phyloP scores from a whole-genome alignment of 352 stramenopile genomes.

The Globisporangium nodosum region DNA sequence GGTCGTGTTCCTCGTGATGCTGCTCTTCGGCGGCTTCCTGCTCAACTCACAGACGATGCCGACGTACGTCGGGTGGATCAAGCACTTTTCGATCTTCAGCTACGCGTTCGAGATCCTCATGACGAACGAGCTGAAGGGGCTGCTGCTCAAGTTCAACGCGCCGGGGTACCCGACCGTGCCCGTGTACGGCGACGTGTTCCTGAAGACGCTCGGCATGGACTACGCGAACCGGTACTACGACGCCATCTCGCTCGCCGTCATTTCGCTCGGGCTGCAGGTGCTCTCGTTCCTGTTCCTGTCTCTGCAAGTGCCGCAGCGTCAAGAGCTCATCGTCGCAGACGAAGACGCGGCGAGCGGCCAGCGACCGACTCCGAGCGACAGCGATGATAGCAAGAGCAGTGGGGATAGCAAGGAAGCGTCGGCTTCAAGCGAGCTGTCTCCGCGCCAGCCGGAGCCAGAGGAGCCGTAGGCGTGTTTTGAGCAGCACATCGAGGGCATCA shows the following conservation, averaged over 20 bases:
- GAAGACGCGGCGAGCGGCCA: background rate
- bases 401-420: background rate
- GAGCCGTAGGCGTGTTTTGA: background rate
- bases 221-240: slow-evolving; percentile 75
- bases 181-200: slow-evolving; percentile 79
- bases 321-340: slow-evolving; percentile 17
- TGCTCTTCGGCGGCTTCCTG: slow-evolving; percentile 85
- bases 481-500: background rate
- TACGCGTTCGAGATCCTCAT: slow-evolving; percentile 87
- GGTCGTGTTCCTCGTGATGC: slow-evolving; percentile 72
- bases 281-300: slow-evolving; percentile 62
- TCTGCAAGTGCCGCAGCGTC: slow-evolving; percentile 55
- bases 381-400: background rate
- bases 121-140: slow-evolving; percentile 72
- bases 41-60: slow-evolving; percentile 83
- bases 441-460: slow-evolving; percentile 4
- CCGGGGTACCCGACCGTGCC: slow-evolving; percentile 68
- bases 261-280: slow-evolving; percentile 45
- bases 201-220: slow-evolving; percentile 81
- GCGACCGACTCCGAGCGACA: background rate
- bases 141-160: slow-evolving; percentile 75
- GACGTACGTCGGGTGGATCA: slow-evolving; percentile 53
- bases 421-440: slow-evolving; percentile 1
- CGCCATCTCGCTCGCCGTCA: slow-evolving; percentile 42
- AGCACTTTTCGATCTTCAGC: slow-evolving; percentile 81